Evolutionary conservation across 2,329 filamentous ascomycete genomes (phyloP).

Genomic region (Hypoxylon sp.): DNA sequence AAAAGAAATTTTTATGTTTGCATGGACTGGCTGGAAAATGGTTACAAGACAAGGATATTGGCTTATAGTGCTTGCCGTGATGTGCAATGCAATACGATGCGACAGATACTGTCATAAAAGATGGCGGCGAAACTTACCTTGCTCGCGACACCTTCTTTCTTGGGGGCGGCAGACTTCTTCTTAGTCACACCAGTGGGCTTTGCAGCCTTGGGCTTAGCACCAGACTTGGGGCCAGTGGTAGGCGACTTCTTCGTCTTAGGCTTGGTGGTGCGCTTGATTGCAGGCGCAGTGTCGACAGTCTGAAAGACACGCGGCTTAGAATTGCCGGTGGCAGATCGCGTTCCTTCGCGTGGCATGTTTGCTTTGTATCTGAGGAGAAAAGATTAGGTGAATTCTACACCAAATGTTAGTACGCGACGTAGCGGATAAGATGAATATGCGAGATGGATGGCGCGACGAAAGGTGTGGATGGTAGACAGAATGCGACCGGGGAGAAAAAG

Average conservation of each 20-base stretch:
- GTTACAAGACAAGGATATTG: background rate
- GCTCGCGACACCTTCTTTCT: slow-evolving; percentile 53
- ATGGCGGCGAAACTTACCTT: slow-evolving; percentile 48
- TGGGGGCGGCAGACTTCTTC: slow-evolving; percentile 52
- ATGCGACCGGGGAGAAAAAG: slow-evolving; percentile 51
- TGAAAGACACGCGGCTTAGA: slow-evolving; percentile 68
- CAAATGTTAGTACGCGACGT: slow-evolving; percentile 48
- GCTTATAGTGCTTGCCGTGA: background rate
- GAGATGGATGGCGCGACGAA: slow-evolving; percentile 45
- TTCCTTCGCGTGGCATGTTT: slow-evolving; percentile 66
- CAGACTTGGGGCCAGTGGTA: slow-evolving; percentile 39
- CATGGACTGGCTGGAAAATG: background rate
- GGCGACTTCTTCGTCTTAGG: slow-evolving; percentile 50
- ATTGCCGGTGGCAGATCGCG: slow-evolving; percentile 67
- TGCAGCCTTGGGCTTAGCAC: slow-evolving; percentile 47
- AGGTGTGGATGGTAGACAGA: slow-evolving; percentile 47
- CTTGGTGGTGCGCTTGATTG: slow-evolving; percentile 60
- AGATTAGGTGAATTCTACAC: slow-evolving; percentile 41
- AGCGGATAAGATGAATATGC: slow-evolving; percentile 26
- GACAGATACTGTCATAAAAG: slow-evolving; percentile 2
- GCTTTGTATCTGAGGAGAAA: slow-evolving; percentile 23
- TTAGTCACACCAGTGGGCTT: slow-evolving; percentile 55
- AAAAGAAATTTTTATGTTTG: background rate
- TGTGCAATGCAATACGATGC: slow-evolving; percentile 1
- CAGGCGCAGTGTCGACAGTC: slow-evolving; percentile 64